These are phyloP conservation scores for Senecio squalidus DNA, from an alignment of 140 eudicot genomes.

Conservation along the genomic window DNA sequence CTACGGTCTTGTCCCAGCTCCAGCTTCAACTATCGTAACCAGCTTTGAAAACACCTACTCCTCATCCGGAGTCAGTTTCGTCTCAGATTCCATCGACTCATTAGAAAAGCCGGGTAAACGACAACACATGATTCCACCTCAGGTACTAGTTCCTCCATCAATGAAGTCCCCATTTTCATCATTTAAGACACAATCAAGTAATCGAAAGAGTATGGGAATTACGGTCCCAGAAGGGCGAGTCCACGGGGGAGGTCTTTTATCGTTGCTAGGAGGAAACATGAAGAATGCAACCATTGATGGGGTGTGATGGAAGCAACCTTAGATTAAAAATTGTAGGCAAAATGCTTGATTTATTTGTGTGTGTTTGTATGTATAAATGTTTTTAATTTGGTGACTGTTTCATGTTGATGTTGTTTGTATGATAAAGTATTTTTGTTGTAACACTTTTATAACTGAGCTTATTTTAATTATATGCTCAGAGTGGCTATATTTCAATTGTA, in stretches of 20 bases:
- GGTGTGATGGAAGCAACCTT: slow-evolving; percentile 30
- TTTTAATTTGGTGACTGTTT: slow-evolving; percentile 11
- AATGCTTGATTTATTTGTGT: slow-evolving; percentile 14
- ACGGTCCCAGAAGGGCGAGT: slow-evolving; percentile 80
- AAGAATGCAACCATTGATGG: slow-evolving; percentile 48
- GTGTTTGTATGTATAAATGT: slow-evolving; percentile 26
- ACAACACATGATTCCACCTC: slow-evolving; percentile 73
- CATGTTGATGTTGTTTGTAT: slow-evolving; percentile 9
- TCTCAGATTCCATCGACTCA: slow-evolving; percentile 52
- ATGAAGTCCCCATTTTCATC: slow-evolving; percentile 63
- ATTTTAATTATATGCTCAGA: not conserved
- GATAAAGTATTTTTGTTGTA: slow-evolving; percentile 2
- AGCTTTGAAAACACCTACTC: slow-evolving; percentile 48
- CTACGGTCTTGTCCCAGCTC: slow-evolving; percentile 61
- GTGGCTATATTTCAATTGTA: not conserved
- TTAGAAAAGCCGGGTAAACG: slow-evolving; percentile 56
- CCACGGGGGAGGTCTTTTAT: slow-evolving; percentile 86
- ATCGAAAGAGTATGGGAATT: slow-evolving; percentile 29
- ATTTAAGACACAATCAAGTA: slow-evolving; percentile 22
- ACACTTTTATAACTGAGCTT: not conserved
- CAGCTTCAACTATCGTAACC: slow-evolving; percentile 32
- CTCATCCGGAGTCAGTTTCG: slow-evolving; percentile 42
- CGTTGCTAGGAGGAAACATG: slow-evolving; percentile 68
- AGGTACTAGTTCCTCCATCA: slow-evolving; percentile 83
- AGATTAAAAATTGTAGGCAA: slow-evolving; percentile 14